These are phyloP conservation scores for Stylosanthes scabra DNA, from an alignment of 331 rosid species.

Conservation along the genomic window DNA sequence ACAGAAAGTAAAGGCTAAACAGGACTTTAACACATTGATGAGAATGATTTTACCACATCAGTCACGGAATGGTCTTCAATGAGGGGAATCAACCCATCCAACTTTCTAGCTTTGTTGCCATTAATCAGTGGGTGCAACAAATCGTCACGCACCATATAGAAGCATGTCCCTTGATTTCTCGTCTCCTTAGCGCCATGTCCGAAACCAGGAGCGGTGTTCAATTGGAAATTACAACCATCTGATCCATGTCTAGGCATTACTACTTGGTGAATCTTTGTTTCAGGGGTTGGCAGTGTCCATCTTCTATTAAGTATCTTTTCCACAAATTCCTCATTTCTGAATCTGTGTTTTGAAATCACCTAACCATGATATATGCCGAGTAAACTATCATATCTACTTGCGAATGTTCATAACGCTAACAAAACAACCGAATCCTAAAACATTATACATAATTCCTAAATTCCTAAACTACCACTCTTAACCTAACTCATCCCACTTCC, in stretches of 20 bases:
- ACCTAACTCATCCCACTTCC: too few species aligned
- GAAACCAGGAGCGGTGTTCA: constrained; percentile 47
- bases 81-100: constrained; percentile 77
- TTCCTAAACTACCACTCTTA: too few species aligned
- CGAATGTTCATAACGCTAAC: too few species aligned
- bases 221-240: constrained; percentile 24
- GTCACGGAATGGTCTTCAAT: constrained; percentile 72
- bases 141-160: constrained; percentile 85
- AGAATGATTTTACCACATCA: constrained; percentile 67
- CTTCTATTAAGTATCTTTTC: constrained; percentile 67
- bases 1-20: constrained; percentile 12
- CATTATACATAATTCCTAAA: too few species aligned
- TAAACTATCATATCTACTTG: too few species aligned
- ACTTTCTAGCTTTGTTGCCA: constrained; percentile 91
- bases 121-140: constrained; percentile 87
- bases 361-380: constrained; percentile 39
- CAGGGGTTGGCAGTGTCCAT: constrained; percentile 76
- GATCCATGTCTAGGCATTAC: constrained; percentile 43
- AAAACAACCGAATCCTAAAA: too few species aligned
- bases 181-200: constrained; percentile 35
- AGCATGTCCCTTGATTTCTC: constrained; percentile 41
- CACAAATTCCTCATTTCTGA: constrained; percentile 53
- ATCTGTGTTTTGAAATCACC: constrained; percentile 51
- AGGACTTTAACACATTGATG: background rate
- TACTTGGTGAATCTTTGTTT: constrained; percentile 68